Evolutionary conservation across 306 rosid species (phyloP), one percentile per base, ranked within the genome.

Genomic region (Quercus bicolor): DNA sequence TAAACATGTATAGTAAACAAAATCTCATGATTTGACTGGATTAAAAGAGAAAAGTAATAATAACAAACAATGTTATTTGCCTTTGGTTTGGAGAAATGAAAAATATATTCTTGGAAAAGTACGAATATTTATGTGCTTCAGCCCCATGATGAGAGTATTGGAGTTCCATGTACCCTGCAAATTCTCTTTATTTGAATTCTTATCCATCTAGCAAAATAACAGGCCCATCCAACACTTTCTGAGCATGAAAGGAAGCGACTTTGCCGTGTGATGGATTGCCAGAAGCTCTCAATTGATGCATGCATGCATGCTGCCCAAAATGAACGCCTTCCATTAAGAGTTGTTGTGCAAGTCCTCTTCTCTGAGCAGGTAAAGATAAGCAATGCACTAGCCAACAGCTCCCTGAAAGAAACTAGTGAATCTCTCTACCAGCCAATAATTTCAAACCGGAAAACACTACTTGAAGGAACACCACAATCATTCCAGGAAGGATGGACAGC

Each of bases 281-380:
- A 96, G 81, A 96, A 96, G 79, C 97, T 96, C 68, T 96, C 99
- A 20, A 91, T 96, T 21, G 99, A 96, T 82, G 99, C 99, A 1
- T 96, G 99, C 78, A 87, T 91, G 96, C 99, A 96, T 74, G 98
- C 99, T 33, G 99, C 99, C 1, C 98, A 93, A 76, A 96, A 96
- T 55, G 99, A 96, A 85, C 88, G 99, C 76, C 98, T 96, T 62
- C 99, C 99, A 24, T 74, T 96, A 59, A 89, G 99, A 75, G 92
- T 96, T 37, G 99, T 96, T 13, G 98, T 96, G 60, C 99, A 96
- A 83, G 99, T 96, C 20, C 93, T 96, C 52, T 96, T 96, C 85
- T 92, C 97, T 0, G 98, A 96, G 72, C 99, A 96, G 80, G 90
- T 96, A 0, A 96, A 96, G 78, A 91, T 96, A 81, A 96, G 93